phyloP scores from a whole-genome alignment of 2,329 filamentous ascomycete genomes.

The Blastomyces parvus region DNA sequence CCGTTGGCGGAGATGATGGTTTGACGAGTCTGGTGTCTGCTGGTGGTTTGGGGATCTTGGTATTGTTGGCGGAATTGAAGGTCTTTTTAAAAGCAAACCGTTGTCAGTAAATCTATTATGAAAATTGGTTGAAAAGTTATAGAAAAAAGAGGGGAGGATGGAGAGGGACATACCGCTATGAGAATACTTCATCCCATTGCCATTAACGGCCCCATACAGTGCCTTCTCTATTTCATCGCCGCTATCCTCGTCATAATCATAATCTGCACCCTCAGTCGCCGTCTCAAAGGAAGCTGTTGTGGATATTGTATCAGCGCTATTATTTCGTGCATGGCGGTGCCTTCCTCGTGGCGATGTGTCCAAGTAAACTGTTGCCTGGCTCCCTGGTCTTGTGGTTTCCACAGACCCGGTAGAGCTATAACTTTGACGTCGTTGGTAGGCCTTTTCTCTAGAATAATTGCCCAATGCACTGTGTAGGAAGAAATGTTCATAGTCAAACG shows the following conservation, averaged over 20 bases:
- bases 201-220: constrained; percentile 31
- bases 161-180: background rate
- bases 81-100: constrained; percentile 19
- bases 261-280: constrained; percentile 42
- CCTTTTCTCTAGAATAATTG: constrained; percentile 35
- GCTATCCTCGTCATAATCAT: constrained; percentile 23
- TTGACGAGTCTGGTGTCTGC: constrained; percentile 27
- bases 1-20: constrained; percentile 20
- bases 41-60: background rate
- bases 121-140: constrained; percentile 14
- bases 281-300: constrained; percentile 56
- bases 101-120: background rate
- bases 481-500: constrained; percentile 94
- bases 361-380: constrained; percentile 9
- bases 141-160: background rate
- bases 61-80: constrained; percentile 1
- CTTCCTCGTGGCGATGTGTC: constrained; percentile 14
- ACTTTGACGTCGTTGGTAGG: constrained; percentile 25
- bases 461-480: constrained; percentile 90
- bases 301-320: constrained; percentile 52
- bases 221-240: constrained; percentile 35
- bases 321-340: constrained; percentile 39
- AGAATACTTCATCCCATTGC: constrained; percentile 9
- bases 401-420: constrained; percentile 40
- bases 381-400: constrained; percentile 40